Evolutionary conservation across 2,329 filamentous ascomycete genomes (phyloP), one percentile per base, ranked within the genome.

Genomic region (Westerdykella aurantiaca): DNA sequence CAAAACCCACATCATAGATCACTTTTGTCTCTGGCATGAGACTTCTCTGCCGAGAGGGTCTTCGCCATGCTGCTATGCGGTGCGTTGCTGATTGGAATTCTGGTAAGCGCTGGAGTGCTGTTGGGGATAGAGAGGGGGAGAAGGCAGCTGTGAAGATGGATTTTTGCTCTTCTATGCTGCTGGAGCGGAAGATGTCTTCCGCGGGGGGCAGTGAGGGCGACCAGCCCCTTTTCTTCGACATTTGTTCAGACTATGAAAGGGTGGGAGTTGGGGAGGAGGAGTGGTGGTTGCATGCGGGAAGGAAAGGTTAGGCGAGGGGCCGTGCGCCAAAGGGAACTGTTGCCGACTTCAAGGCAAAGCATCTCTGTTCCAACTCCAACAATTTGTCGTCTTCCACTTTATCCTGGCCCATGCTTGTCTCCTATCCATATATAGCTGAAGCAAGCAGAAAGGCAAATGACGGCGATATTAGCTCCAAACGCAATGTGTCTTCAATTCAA

Each of bases 61-160:
- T 67, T 17, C 76, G 68, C 72, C 73, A 78, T 41, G 71, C 76
- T 37, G 73, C 63, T 38, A 78, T 75, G 39, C 70, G 71, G 57
- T 79, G 76, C 5, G 68, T 70, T 21, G 76, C 76, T 33, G 59
- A 62, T 31, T 60, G 52, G 48, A 76, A 69, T 31, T 72, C 68
- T 0, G 69, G 61, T 16, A 72, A 63, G 2, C 57, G 48, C 60
- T 76, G 74, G 0, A 77, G 64, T 12, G 58, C 53, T 45, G 57
- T 56, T 34, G 67, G 57, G 29, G 70, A 56, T 17, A 71, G 57
- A 6, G 64, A 63, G 29, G 73, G 69, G 22, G 75, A 76, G 61
- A 70, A 79, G 50, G 69, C 68, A 46, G 67, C 76, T 43, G 70
- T 59, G 67, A 79, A 79, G 13, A 61, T 70, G 10, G 74, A 78